phyloP scores from a whole-genome alignment of 331 rosid genomes.

The Acacia pycnantha region DNA sequence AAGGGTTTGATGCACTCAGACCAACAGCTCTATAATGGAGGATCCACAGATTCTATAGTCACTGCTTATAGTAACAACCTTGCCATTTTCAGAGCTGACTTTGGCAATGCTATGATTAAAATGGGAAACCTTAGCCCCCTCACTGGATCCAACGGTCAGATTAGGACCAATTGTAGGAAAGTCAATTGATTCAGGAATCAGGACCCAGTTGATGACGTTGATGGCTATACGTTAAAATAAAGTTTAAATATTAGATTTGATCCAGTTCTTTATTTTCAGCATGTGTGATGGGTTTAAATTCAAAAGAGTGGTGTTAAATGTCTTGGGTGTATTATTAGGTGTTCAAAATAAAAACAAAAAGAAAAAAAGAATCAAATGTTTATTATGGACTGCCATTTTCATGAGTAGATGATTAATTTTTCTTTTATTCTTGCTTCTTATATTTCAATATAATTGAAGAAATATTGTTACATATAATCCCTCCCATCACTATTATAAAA shows the following conservation, averaged over 20 bases:
- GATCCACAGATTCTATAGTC: slow-evolving; percentile 62
- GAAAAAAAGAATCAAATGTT: not conserved
- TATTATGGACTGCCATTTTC: not conserved
- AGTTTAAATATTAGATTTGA: not conserved
- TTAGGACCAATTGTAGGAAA: slow-evolving; percentile 29
- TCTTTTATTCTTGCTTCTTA: not conserved
- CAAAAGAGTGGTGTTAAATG: not conserved
- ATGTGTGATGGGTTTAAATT: not conserved
- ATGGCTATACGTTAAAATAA: not conserved
- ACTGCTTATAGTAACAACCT: slow-evolving; percentile 34
- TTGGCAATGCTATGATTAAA: slow-evolving; percentile 67
- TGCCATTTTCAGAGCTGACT: slow-evolving; percentile 46
- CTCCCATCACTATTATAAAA: too few species aligned
- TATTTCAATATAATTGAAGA: not conserved
- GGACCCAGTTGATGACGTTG: not conserved
- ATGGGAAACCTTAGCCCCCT: slow-evolving; percentile 73
- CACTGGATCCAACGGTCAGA: slow-evolving; percentile 69
- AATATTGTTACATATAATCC: not conserved
- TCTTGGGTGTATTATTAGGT: not conserved
- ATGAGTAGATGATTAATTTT: not conserved
- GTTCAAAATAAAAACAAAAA: not conserved
- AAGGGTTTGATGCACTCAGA: slow-evolving; percentile 82
- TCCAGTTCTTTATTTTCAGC: not conserved
- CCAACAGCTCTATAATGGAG: slow-evolving; percentile 62
- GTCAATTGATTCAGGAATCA: not conserved